phyloP scores from a whole-genome alignment of 1,284 basidiomycete genomes.

The Moniliophthora roreri region DNA sequence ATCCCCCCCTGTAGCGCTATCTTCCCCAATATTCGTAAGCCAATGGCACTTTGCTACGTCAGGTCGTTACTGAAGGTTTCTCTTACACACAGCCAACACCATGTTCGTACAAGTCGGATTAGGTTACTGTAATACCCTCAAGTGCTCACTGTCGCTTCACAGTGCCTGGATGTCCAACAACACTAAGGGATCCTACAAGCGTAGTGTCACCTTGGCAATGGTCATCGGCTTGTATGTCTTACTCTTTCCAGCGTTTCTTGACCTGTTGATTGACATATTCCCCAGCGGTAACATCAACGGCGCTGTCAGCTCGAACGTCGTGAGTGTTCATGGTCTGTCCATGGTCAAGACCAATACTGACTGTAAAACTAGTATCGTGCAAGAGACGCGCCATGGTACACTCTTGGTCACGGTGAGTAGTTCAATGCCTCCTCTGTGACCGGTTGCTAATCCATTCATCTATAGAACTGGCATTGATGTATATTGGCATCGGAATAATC shows the following conservation, averaged over 20 bases:
- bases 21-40: conserved; percentile 67
- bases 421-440: too few relatives aligned
- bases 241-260: too few relatives aligned
- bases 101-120: conserved; percentile 37
- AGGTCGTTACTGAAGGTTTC: neutral
- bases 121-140: too few relatives aligned
- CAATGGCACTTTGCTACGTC: neutral
- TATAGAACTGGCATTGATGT: conserved; percentile 69
- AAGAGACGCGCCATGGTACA: conserved; percentile 67
- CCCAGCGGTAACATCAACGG: conserved; percentile 67
- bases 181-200: conserved; percentile 75
- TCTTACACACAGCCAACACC: conserved; percentile 50
- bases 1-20: conserved; percentile 58
- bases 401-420: conserved; percentile 62
- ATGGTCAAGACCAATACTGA: conserved; percentile 5
- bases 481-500: conserved; percentile 64
- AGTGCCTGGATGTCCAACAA: conserved; percentile 75
- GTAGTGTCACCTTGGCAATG: conserved; percentile 71
- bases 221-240: conserved; percentile 63
- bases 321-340: conserved; percentile 33
- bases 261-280: too few relatives aligned
- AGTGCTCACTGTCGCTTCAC: conserved; percentile 2
- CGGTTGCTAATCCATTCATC: too few relatives aligned
- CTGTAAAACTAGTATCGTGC: conserved; percentile 53
- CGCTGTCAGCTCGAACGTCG: conserved; percentile 69